These are phyloP conservation scores for Podosphaera xanthii DNA, from an alignment of 2,329 filamentous ascomycete genomes.

Conservation along the genomic window DNA sequence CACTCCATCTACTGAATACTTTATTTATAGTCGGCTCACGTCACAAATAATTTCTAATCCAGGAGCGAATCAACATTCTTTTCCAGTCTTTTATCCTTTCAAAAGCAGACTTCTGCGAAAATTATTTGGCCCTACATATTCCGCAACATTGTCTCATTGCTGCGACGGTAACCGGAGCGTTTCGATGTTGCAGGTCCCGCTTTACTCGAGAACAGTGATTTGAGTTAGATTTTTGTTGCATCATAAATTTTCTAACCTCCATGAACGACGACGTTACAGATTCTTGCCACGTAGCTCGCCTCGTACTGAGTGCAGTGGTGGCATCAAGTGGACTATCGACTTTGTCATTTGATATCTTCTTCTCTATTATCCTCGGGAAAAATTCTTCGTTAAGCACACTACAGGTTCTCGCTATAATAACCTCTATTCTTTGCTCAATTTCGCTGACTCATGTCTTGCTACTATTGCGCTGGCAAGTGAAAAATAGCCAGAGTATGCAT, in stretches of 20 bases:
- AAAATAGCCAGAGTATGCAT: slow-evolving; percentile 11
- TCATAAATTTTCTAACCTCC: not conserved
- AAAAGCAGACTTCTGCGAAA: not conserved
- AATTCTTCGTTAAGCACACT: slow-evolving; percentile 3
- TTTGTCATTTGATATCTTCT: slow-evolving; percentile 14
- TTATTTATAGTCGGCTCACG: not conserved
- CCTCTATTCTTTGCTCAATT: slow-evolving; percentile 9
- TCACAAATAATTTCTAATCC: not conserved
- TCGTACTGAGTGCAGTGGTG: slow-evolving; percentile 13
- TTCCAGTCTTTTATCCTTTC: not conserved
- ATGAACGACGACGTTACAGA: not conserved
- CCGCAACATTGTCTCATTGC: not conserved
- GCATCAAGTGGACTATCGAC: slow-evolving; percentile 11
- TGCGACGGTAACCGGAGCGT: not conserved
- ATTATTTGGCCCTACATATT: not conserved
- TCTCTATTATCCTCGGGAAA: slow-evolving; percentile 10
- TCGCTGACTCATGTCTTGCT: slow-evolving; percentile 9
- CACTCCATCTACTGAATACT: not conserved
- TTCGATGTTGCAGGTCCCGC: not conserved
- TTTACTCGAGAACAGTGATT: not conserved
- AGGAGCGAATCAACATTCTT: not conserved
- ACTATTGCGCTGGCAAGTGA: slow-evolving; percentile 12
- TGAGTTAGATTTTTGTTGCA: not conserved
- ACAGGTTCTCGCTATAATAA: slow-evolving; percentile 10
- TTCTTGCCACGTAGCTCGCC: not conserved